Conservation (phyloP, 2,329 filamentous ascomycete species). For the Phymatotrichopsis omnivora region DNA sequence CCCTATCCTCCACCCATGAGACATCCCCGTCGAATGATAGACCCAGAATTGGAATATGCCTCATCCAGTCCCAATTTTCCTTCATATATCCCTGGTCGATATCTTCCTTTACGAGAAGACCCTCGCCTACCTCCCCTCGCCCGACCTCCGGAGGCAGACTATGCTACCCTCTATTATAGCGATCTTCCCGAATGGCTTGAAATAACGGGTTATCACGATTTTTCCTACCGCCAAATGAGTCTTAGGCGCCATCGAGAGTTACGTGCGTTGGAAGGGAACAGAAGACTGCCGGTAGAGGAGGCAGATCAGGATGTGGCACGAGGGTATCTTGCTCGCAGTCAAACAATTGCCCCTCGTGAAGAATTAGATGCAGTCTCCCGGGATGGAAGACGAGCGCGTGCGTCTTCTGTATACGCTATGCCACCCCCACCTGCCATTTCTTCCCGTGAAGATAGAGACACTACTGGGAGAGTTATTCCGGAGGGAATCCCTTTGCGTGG, state of each 20-base stretch:
- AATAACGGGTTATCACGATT: constrained; percentile 28
- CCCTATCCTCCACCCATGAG: constrained; percentile 21
- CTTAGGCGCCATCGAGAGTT: constrained; percentile 25
- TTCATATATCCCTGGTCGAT: constrained; percentile 20
- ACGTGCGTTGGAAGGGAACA: constrained; percentile 25
- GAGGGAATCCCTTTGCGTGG: constrained; percentile 18
- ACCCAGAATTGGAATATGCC: constrained; percentile 15
- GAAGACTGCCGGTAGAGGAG: constrained; percentile 13
- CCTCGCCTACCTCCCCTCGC: constrained; percentile 16
- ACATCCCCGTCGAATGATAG: constrained; percentile 20
- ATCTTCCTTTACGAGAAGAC: constrained; percentile 24
- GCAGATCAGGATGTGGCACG: constrained; percentile 20
- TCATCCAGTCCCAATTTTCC: constrained; percentile 15
- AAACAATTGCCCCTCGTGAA: constrained; percentile 19
- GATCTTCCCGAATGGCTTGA: constrained; percentile 30
- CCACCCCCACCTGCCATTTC: constrained; percentile 23
- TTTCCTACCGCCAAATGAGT: constrained; percentile 25
- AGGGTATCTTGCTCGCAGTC: constrained; percentile 19
- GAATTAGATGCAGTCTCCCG: constrained; percentile 2
- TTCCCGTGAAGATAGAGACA: constrained; percentile 26
- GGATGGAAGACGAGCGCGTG: constrained; percentile 18
- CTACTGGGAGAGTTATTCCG: constrained; percentile 15
- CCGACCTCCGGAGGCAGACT: constrained; percentile 26
- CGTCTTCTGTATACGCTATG: constrained; percentile 24
- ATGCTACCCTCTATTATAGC: constrained; percentile 27